Conservation (phyloP, 257 asterid genomes). For the Echium plantagineum region DNA sequence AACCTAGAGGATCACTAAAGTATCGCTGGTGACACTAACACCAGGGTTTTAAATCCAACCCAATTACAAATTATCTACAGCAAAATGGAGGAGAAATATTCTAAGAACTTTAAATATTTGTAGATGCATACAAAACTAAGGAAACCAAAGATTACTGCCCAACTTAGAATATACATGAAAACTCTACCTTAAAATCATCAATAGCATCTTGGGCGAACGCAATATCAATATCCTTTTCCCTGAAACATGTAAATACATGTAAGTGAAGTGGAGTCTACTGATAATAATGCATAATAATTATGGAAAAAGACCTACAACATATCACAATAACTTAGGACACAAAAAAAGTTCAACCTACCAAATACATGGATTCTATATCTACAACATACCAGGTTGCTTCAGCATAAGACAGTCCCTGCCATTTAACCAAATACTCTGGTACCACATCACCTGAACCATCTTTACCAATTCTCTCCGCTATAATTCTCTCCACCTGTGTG, state of each 20-base stretch:
- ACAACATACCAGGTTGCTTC: constrained; percentile 83
- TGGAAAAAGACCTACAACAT: neutral
- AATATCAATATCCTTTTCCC: constrained; percentile 92
- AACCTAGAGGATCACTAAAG: too few relatives aligned
- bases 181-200: constrained; percentile 83
- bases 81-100: too few relatives aligned
- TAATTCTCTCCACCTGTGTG: constrained; percentile 86
- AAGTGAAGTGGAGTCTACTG: too few relatives aligned
- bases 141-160: constrained; percentile 5
- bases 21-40: too few relatives aligned
- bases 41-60: too few relatives aligned
- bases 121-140: constrained; percentile 3
- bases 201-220: constrained; percentile 90
- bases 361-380: neutral
- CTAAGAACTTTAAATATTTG: too few relatives aligned
- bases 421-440: constrained; percentile 93
- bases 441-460: constrained; percentile 70
- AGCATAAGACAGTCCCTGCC: constrained; percentile 97
- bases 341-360: too few relatives aligned
- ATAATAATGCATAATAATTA: too few relatives aligned
- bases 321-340: neutral
- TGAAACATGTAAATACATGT: constrained; percentile 3
- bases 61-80: too few relatives aligned
- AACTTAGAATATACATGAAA: constrained; percentile 5
- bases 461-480: constrained; percentile 69